Base-by-base conservation (phyloP, 768 basidiomycete genomes). In the Lactifluus piperatus region DNA sequence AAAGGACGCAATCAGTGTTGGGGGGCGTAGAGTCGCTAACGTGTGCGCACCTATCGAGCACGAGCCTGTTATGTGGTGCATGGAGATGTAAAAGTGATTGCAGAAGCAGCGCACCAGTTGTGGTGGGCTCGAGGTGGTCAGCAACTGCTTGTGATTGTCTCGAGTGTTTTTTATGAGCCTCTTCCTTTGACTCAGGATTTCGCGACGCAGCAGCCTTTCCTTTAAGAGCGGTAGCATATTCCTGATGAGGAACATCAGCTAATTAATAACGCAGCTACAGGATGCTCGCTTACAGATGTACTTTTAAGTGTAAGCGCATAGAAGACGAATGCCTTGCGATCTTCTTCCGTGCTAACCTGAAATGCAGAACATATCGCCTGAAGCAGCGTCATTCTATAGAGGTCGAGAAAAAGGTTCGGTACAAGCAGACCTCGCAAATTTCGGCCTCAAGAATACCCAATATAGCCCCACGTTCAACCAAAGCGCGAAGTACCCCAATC, bases 81-180 rank as follows among this genome's bases (percentile, higher is more conserved):
- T 81, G 71, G 24, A 97, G 77, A 30, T 78, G 79, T 26, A 97
- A 78, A 58, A 97, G 73, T 3, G 88, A 84, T 71, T 98, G 94
- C 2, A 97, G 71, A 13, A 99, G 72, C 18, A 97, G 71, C 3
- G 90, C 88, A 1, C 95, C 95, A 69, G 93, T 91, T 13, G 86
- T 80, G 65, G 82, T 88, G 7, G 86, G 83, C 67, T 84, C 85
- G 43, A 82, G 68, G 1, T 75, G 73, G 56, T 75, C 73, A 7
- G 56, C 54, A 26, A 57, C 32, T 43, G 47, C 37, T 37, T 57
- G 39, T 58, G 46, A 57, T 51, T 24, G 26, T 51, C 46, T 56
- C 48, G 54, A 65, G 64, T 16, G 59, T 53, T 64, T 65, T 57
- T 66, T 66, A 48, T 67, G 54, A 41, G 66, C 65, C 51, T 63